Evolutionary conservation across 2,329 filamentous ascomycete genomes (phyloP), one percentile per base, ranked within the genome.

Genomic region (Phaeophleospora eucalypticola): DNA sequence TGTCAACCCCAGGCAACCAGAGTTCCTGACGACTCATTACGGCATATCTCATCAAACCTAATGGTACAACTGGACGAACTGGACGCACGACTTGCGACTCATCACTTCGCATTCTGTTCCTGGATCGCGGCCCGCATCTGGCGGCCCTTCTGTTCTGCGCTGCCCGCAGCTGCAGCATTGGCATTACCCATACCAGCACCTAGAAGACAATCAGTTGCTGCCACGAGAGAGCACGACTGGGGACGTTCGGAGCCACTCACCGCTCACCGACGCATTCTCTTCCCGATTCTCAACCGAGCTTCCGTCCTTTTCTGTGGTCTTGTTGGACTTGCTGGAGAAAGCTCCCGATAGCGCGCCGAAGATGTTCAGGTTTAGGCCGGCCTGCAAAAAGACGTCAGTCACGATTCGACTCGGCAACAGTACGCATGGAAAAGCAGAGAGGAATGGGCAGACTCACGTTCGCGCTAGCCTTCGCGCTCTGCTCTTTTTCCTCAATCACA

Each of bases 281-380:
- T 67, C 56, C 18, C 53, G 52, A 20, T 60, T 49, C 51, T 66
- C 63, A 18, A 60, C 45, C 36, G 57, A 58, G 47, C 58, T 63
- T 8, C 62, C 63, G 43, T 65, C 63, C 17, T 45, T 44, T 16
- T 56, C 52, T 15, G 53, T 59, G 43, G 61, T 54, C 47, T 65
- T 65, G 42, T 56, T 61, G 12, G 57, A 60, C 52, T 64, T 66
- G 46, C 61, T 52, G 3, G 58, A 60, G 51, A 68, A 67, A 14
- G 58, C 58, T 32, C 65, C 65, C 19, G 60, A 52, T 32, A 68
- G 34, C 4, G 65, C 65, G 37, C 61, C 65, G 48, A 66, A 65
- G 45, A 68, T 50, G 54, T 68, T 67, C 15, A 68, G 55, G 39
- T 68, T 68, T 18, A 68, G 49, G n/a, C 65, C 65, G 21, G 63